Evolutionary conservation across 495 filamentous ascomycete species (phyloP), one percentile per base, ranked within the genome.

Genomic region (Copromyces sp.): DNA sequence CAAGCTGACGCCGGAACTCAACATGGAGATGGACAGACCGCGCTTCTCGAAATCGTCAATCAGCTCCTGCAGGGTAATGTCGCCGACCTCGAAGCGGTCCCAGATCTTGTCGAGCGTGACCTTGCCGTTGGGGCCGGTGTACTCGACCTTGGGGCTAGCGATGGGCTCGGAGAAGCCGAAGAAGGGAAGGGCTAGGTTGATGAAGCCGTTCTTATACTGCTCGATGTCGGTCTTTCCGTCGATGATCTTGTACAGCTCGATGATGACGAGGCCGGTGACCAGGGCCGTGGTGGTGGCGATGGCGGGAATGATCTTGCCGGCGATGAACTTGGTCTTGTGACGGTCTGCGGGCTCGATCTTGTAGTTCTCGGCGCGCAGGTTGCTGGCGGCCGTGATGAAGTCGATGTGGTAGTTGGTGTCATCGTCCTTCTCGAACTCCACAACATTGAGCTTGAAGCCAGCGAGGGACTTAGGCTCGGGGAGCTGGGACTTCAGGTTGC

Each of bases 351-450:
- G 88, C 74, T 91, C 87, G 76, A 99, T 99, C 72, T 93, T 94
- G 86, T 99, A 99, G 81, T 99, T 99, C 78, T 97, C 91, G 8
- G 96, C 96, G 69, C 96, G 93, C 40, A 98, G 86, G 81, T 99
- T 99, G 85, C 94, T 97, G 71, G 94, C 93, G 1, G 94, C 94
- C 9, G 96, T 94, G 81, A 99, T 99, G 85, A 99, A 98, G 83
- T 98, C 95, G 80, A 99, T 99, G 84, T 99, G 96, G 80, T 94
- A 87, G 83, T 99, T 99, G 68, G 91, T 93, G 82, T 98, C 96
- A 75, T 99, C 95, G 77, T 99, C 96, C 86, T 99, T 99, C 84
- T 99, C 96, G 77, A 99, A 99, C 79, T 99, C 96, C 14, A 98
- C 96, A 1, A 94, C 92, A 53, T 88, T 88, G 61, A 99, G 85